Base-by-base conservation (phyloP, 306 rosid genomes). In the Cajanus cajan region DNA sequence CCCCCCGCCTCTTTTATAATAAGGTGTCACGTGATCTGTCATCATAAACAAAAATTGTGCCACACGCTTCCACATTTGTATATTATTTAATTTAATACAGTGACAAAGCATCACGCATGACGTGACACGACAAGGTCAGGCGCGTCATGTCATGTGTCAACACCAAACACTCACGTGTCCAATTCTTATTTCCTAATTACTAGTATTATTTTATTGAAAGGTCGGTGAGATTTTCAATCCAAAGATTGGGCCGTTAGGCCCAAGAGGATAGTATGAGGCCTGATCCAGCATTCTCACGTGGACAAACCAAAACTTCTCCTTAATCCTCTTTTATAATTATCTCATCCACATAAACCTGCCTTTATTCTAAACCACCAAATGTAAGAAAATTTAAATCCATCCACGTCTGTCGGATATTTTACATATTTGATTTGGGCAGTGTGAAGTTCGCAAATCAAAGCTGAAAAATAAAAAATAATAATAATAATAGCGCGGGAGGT, bases 351-450 rank as follows among this genome's bases (percentile, higher is more conserved):
- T n/a, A 61, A 21, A 45, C 44, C 18, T 40, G 31, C 74, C 73
- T 66, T 62, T 61, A 44, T 75, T 74, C 18, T 11, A 86, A 83
- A 52, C 94, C 91, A 87, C 86, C 81, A 69, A 84, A 87, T 85
- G 86, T 81, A 59, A 11, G 65, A 63, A 77, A 40, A 85, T 68
- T 73, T 62, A 34, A 62, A 14, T 50, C 37, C 45, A 41, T 48
- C 57, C 7, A 9, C 16, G 6, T 31, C 1, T n/a, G 1, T 8
- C 21, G 4, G 15, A 37, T 54, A 24, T 5, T 52, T 40, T 63
- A 25, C 36, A 12, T 57, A 15, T n/a, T n/a, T n/a, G 6, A 71
- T 34, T 45, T 8, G n/a, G n/a, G n/a, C n/a, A 55, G 2, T 41
- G 73, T 58, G 24, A 68, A 47, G 50, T 2, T 41, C 5, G 14